These are phyloP conservation scores for Rhodofomes roseus DNA, from an alignment of 1,284 basidiomycete genomes.

Conservation along the genomic window DNA sequence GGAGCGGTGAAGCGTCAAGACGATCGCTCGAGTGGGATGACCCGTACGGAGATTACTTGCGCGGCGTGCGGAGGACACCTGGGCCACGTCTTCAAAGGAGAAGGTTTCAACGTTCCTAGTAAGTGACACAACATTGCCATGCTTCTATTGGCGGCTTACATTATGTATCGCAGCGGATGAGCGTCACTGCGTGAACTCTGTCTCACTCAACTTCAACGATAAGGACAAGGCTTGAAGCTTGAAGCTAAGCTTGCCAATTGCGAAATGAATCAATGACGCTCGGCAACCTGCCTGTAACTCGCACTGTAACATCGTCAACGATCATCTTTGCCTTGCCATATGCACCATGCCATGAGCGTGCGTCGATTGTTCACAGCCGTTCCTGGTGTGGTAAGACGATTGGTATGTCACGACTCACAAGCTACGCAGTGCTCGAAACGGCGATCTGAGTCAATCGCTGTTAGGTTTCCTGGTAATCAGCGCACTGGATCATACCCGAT, in stretches of 20 bases:
- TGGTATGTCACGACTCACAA: no score
- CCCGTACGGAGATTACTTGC: conserved; percentile 76
- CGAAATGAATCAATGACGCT: no score
- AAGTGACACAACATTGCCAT: conserved; percentile 13
- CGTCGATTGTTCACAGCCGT: no score
- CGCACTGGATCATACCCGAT: background rate
- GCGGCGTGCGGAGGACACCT: conserved; percentile 87
- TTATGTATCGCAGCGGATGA: conserved; percentile 56
- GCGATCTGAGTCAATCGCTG: background rate
- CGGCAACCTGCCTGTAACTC: no score
- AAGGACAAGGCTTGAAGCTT: conserved; percentile 11
- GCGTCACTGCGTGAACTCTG: conserved; percentile 88
- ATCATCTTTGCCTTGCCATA: background rate
- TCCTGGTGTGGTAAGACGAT: no score
- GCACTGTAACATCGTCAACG: no score
- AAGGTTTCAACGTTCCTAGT: conserved; percentile 77
- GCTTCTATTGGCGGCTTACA: background rate
- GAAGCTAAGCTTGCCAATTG: no score
- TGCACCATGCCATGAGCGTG: no score
- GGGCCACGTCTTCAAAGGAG: conserved; percentile 93
- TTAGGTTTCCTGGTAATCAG: background rate
- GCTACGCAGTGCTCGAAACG: no score
- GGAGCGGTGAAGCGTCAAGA: conserved; percentile 81
- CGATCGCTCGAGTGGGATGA: conserved; percentile 54
- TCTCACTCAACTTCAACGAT: conserved; percentile 80